Conservation (phyloP, 2,329 filamentous ascomycete species). For the Pseudocercospora vitis region DNA sequence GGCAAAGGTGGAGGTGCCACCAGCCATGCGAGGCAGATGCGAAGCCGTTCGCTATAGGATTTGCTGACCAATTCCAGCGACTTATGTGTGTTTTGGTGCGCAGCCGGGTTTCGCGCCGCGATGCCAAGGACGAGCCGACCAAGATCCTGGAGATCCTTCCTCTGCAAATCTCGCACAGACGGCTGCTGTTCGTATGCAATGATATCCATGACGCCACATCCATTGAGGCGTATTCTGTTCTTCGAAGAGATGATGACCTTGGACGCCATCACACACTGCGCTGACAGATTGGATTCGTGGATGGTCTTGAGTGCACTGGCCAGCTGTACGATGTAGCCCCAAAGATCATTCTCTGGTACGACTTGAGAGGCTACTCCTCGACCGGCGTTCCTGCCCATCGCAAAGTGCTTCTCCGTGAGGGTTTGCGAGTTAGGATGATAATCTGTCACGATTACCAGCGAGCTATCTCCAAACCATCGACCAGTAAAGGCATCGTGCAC, state of each 20-base stretch:
- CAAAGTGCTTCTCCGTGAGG: slow-evolving; percentile 77
- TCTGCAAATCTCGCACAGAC: slow-evolving; percentile 73
- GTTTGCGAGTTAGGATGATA: slow-evolving; percentile 92
- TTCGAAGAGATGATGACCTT: slow-evolving; percentile 91
- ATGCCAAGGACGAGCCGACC: slow-evolving; percentile 82
- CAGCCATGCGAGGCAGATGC: slow-evolving; percentile 79
- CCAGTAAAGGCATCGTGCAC: slow-evolving; percentile 93
- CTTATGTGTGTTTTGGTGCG: slow-evolving; percentile 59
- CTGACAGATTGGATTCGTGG: slow-evolving; percentile 76
- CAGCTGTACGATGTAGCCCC: slow-evolving; percentile 91
- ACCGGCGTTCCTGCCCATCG: slow-evolving; percentile 26
- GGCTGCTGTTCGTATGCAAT: slow-evolving; percentile 74
- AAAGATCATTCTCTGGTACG: slow-evolving; percentile 69
- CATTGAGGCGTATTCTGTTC: slow-evolving; percentile 83
- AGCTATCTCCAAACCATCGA: slow-evolving; percentile 88
- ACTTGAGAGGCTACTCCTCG: slow-evolving; percentile 28
- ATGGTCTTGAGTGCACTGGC: slow-evolving; percentile 84
- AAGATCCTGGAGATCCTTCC: slow-evolving; percentile 82
- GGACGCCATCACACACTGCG: slow-evolving; percentile 78
- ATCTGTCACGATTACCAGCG: slow-evolving; percentile 88
- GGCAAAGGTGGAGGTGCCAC: slow-evolving; percentile 58
- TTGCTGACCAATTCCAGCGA: slow-evolving; percentile 74
- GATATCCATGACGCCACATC: slow-evolving; percentile 86
- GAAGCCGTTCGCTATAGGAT: slow-evolving; percentile 74
- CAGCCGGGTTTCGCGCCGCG: slow-evolving; percentile 58